phyloP scores from a whole-genome alignment of 2,329 filamentous ascomycete species.

The Exophiala sp. region DNA sequence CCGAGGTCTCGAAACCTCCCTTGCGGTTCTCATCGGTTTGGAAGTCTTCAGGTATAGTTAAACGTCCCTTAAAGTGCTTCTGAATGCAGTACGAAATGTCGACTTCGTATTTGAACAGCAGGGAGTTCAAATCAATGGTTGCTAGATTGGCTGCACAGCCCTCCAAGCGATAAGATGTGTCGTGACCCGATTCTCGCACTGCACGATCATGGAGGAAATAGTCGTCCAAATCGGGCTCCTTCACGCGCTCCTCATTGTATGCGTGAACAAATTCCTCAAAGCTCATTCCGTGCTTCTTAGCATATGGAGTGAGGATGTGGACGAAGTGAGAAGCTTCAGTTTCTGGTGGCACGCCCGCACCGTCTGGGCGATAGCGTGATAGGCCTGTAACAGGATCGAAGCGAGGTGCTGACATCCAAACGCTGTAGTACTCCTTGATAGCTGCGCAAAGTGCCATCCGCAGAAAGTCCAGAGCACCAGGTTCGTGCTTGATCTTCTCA shows the following conservation, averaged over 20 bases:
- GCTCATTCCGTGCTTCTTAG: constrained; percentile 75
- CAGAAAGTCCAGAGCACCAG: constrained; percentile 76
- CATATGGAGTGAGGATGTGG: constrained; percentile 77
- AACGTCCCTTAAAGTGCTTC: constrained; percentile 74
- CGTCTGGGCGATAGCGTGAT: constrained; percentile 79
- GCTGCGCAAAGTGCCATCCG: constrained; percentile 76
- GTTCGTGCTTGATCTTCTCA: constrained; percentile 85
- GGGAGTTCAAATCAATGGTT: constrained; percentile 89
- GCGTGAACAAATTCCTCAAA: constrained; percentile 82
- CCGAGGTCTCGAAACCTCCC: constrained; percentile 73
- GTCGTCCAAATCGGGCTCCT: constrained; percentile 84
- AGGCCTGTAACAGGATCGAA: constrained; percentile 74
- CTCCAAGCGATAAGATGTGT: constrained; percentile 92
- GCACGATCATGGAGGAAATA: constrained; percentile 97
- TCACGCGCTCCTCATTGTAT: constrained; percentile 74
- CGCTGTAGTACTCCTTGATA: constrained; percentile 92
- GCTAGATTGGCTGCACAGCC: constrained; percentile 82
- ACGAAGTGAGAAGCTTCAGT: constrained; percentile 84
- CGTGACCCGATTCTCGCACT: constrained; percentile 92
- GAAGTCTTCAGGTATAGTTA: constrained; percentile 80
- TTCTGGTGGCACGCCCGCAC: constrained; percentile 82
- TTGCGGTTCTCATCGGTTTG: constrained; percentile 63
- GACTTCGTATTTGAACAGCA: constrained; percentile 94
- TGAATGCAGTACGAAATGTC: constrained; percentile 88
- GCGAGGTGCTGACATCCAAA: constrained; percentile 78